Evolutionary conservation across 1,139 yeast species (phyloP), one percentile per base, ranked within the genome.

Genomic region (Arxiozyma slooffiae): DNA sequence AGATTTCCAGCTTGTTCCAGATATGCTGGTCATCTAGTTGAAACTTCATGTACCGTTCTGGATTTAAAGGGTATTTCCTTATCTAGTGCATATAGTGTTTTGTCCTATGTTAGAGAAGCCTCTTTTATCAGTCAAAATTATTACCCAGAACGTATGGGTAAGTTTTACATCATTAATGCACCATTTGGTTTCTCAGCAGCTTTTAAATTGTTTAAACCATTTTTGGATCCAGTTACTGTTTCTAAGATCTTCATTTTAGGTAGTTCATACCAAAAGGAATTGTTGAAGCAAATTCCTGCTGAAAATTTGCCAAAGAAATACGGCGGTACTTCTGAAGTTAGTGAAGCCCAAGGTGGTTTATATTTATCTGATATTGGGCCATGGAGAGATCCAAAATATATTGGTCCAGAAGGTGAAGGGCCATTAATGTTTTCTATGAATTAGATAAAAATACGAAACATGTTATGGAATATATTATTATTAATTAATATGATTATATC

Each of bases 71-170:
- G 97, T 23, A 89, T 92, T 53, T 87, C 96, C 26, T 74, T 92
- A 56, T 73, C 84, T 37, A 73, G 94, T 48, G 96, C 96, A 40
- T 80, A 84, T 57, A 87, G 84, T 67, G 98, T 92, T 46, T 76
- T 89, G 60, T 76, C 84, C 24, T 92, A 90, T 70, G 95, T 92
- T 51, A 81, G 83, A 67, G 96, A 89, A 70, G 97, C 98, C 26
- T 86, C 96, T 21, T 74, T 78, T 62, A 88, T 92, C 64, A 97
- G 97, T 56, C 98, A 92, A 73, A 88, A 92, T 74, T 92, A 85
- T 71, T 92, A 92, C 69, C 98, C 98, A n/a, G 98, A 92, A 75
- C 85, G 98, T 72, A 90, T 92, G 97, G 97, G 98, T 64, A 89
- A 88, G 71, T 92, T 92, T 67, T 92, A 88, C 72, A 75, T 90